Base-by-base conservation (phyloP, 106 monocot genomes). In the Phalaenopsis equestris region DNA sequence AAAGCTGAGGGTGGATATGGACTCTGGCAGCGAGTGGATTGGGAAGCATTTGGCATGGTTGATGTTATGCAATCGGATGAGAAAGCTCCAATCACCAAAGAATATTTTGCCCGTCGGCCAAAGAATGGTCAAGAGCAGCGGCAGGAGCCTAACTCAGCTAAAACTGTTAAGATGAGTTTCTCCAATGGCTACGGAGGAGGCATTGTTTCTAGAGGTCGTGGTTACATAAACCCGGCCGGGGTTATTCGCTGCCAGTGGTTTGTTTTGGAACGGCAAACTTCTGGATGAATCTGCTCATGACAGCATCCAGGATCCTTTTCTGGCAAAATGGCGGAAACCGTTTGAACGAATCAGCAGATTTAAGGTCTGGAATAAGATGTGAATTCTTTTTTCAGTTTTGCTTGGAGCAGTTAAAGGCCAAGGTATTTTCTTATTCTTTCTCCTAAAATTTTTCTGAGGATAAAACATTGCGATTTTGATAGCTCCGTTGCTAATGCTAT, bases 41-140 rank as follows among this genome's bases (percentile, higher is more conserved):
- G 96, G 96, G 96, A 93, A 79, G 86, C 89, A 78, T 93, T 96
- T 58, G 91, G 96, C 72, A 88, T 93, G 61, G 89, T 67, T 75
- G 84, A 78, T 49, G 39, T 82, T 0, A 77, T 89, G 80, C 52
- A 56, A 11, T 78, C 82, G 21, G 75, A 78, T 18, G 82, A 86
- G 8, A 86, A 84, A 1, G 55, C 24, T 5, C 42, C 70, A 2
- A 46, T 38, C 45, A 42, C 77, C 55, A 83, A 55, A 56, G 81
- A 42, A 73, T 3, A 57, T 2, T 38, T 47, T 11, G 30, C n/a
- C 2, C 49, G 49, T n/a, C 70, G 73, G 73, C 48, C 76, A n/a
- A 73, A 36, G 47, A 39, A 15, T 49, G 16, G 2, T 18, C 30
- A 17, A 17, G 75, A 83, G 56, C 79, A 75, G 17, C 17, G 45